These are phyloP conservation scores for Grosmannia clavigera DNA, from an alignment of 2,329 filamentous ascomycete species.

Conservation along the genomic window DNA sequence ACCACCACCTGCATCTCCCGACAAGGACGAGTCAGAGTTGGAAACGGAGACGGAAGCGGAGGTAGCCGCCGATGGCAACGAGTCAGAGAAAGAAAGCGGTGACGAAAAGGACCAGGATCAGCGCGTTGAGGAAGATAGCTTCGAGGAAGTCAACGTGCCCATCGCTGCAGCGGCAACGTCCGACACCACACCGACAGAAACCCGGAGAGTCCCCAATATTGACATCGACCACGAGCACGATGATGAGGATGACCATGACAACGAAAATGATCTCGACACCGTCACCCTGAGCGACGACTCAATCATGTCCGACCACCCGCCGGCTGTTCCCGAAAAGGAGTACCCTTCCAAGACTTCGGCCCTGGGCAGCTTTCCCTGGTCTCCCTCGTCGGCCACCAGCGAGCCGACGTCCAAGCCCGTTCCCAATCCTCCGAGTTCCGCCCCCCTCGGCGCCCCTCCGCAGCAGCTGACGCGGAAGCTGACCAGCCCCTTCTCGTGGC, in stretches of 20 bases:
- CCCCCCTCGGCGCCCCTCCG: slow-evolving; percentile 23
- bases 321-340: slow-evolving; percentile 2
- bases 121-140: slow-evolving; percentile 11
- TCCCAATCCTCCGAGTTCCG: slow-evolving; percentile 16
- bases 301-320: slow-evolving; percentile 14
- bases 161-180: not conserved
- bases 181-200: not conserved
- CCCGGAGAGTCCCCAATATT: slow-evolving; percentile 19
- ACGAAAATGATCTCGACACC: slow-evolving; percentile 36
- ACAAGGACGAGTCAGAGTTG: slow-evolving; percentile 17
- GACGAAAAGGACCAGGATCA: slow-evolving; percentile 16
- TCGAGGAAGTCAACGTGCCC: slow-evolving; percentile 11
- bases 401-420: slow-evolving; percentile 32
- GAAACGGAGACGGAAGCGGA: slow-evolving; percentile 16
- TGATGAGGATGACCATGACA: slow-evolving; percentile 3
- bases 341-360: slow-evolving; percentile 41
- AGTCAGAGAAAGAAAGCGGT: slow-evolving; percentile 18
- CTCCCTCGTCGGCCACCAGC: slow-evolving; percentile 30
- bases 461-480: slow-evolving; percentile 48
- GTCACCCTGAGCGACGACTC: slow-evolving; percentile 55
- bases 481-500: slow-evolving; percentile 78
- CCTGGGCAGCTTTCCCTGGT: slow-evolving; percentile 63
- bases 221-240: slow-evolving; percentile 30
- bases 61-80: slow-evolving; percentile 9
- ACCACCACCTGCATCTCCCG: slow-evolving; percentile 4